phyloP scores from a whole-genome alignment of 345 rosid species.

The Luvunga scandens region DNA sequence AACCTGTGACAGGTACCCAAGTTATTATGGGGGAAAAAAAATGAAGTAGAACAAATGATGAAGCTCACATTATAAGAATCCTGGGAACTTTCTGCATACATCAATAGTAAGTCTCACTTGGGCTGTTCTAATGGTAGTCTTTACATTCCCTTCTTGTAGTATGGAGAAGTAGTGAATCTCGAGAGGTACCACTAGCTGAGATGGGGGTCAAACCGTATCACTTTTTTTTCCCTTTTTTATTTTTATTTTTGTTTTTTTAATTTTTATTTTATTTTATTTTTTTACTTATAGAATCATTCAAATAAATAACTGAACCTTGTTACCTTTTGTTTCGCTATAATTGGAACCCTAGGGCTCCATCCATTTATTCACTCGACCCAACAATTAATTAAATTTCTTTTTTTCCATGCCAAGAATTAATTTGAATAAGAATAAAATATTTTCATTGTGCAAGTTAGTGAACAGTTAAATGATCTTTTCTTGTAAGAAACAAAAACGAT shows the following conservation, averaged over 20 bases:
- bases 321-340: neutral
- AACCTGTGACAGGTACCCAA: constrained; percentile 46
- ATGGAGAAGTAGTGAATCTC: constrained; percentile 8
- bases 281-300: neutral
- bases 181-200: neutral
- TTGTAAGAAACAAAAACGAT: neutral
- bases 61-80: neutral
- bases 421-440: too few species aligned
- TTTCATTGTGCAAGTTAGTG: neutral
- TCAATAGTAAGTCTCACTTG: constrained; percentile 12
- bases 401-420: neutral
- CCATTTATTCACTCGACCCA: neutral
- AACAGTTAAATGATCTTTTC: neutral
- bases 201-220: neutral
- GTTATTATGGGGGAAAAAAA: neutral
- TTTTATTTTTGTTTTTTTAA: too few species aligned
- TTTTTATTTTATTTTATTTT: too few species aligned
- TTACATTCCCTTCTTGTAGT: constrained; percentile 11
- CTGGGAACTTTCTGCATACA: neutral
- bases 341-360: neutral
- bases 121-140: constrained; percentile 11
- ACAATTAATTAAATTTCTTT: neutral
- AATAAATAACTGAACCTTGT: neutral
- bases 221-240: too few species aligned
- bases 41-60: constrained; percentile 2